Conservation (phyloP, 2,329 filamentous ascomycete species). For the Fusarium citri region DNA sequence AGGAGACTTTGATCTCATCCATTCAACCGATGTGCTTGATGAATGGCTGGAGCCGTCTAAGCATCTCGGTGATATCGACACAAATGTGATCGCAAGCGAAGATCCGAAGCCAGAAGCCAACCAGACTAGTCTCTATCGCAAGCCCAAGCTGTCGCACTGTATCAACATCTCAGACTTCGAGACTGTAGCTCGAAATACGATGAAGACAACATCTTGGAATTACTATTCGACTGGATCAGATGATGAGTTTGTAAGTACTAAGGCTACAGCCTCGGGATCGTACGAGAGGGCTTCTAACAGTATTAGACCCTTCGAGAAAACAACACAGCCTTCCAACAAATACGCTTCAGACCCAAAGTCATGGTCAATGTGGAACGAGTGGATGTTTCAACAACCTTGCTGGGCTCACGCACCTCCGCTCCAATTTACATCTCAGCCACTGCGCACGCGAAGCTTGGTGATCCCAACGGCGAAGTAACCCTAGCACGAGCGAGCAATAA, state of each 20-base stretch:
- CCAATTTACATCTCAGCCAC: conserved; percentile 29
- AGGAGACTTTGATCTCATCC: conserved; percentile 16
- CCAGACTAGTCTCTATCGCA: neutral
- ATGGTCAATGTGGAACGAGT: conserved; percentile 27
- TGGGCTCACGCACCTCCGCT: neutral
- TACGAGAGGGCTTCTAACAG: neutral
- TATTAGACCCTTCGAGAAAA: conserved; percentile 21
- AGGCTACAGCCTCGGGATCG: no score
- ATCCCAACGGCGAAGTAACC: conserved; percentile 20
- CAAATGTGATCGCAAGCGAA: neutral
- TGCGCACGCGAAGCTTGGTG: conserved; percentile 19
- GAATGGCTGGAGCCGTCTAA: conserved; percentile 19
- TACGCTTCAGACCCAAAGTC: conserved; percentile 19
- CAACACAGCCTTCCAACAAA: neutral
- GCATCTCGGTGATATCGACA: conserved; percentile 18
- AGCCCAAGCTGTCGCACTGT: conserved; percentile 17
- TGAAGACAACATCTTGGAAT: conserved; percentile 23
- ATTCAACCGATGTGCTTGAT: conserved; percentile 24
- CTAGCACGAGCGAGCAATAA: conserved; percentile 12
- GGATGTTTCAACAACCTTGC: conserved; percentile 12
- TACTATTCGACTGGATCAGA: conserved; percentile 30
- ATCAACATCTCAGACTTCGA: conserved; percentile 22
- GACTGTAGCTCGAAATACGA: neutral
- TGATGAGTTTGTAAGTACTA: conserved; percentile 23
- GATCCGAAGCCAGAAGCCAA: neutral